Conservation (phyloP, 176 grass and related monocot genomes). For the Cenchrus americanus region DNA sequence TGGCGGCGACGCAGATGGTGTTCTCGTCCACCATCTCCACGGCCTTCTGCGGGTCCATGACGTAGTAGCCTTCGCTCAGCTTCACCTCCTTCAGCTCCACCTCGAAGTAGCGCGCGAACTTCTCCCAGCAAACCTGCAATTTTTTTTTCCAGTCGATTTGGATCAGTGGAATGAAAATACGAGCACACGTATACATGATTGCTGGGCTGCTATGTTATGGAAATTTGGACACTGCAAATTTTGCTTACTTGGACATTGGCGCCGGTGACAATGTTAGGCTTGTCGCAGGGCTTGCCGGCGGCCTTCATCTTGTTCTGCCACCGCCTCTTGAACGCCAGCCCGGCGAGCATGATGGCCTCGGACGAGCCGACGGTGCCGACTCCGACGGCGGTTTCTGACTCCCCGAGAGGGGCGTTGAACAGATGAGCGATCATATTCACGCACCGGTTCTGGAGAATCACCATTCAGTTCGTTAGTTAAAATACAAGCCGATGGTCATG, state of each 20-base stretch:
- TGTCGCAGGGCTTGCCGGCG: slow-evolving; percentile 84
- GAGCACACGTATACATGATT: neutral
- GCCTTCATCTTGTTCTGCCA: slow-evolving; percentile 91
- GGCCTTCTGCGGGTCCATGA: slow-evolving; percentile 81
- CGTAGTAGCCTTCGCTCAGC: slow-evolving; percentile 74
- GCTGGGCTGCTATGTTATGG: neutral
- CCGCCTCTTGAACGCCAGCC: slow-evolving; percentile 78
- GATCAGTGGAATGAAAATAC: too few species aligned
- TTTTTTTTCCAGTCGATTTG: slow-evolving; percentile 28
- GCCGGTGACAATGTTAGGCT: slow-evolving; percentile 90
- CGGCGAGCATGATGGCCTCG: slow-evolving; percentile 93
- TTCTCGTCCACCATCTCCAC: slow-evolving; percentile 92
- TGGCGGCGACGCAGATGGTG: slow-evolving; percentile 92
- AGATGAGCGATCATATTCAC: slow-evolving; percentile 95
- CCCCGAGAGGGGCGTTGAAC: slow-evolving; percentile 81
- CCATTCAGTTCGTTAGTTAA: too few species aligned
- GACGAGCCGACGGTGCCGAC: slow-evolving; percentile 87
- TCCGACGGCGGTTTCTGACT: slow-evolving; percentile 67
- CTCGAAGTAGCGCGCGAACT: slow-evolving; percentile 92
- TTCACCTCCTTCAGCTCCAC: slow-evolving; percentile 95
- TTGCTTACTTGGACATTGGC: slow-evolving; percentile 72
- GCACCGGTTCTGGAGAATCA: slow-evolving; percentile 69
- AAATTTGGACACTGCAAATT: neutral
- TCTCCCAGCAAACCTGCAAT: slow-evolving; percentile 90
- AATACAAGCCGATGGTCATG: neutral